phyloP scores from a whole-genome alignment of 1,139 yeast genomes.

The Geotrichum australiense region DNA sequence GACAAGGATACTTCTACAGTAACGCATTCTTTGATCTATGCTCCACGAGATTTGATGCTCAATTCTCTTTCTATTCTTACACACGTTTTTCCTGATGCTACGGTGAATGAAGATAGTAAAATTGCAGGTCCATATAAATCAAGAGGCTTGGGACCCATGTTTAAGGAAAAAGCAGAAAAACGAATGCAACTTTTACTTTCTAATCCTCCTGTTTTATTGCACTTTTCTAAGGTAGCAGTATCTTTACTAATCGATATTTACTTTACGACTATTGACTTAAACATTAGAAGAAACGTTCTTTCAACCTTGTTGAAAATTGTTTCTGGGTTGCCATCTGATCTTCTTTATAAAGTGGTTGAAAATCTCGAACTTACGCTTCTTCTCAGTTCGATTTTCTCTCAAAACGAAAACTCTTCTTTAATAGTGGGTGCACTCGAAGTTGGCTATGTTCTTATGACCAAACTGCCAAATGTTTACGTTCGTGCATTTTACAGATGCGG shows the following conservation, averaged over 20 bases:
- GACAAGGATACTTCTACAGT: constrained; percentile 36
- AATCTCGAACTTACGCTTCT: constrained; percentile 36
- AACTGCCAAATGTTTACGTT: constrained; percentile 42
- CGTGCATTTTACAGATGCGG: constrained; percentile 66
- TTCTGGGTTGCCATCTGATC: constrained; percentile 27
- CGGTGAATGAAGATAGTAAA: constrained; percentile 18
- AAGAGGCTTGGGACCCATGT: constrained; percentile 21
- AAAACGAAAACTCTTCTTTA: constrained; percentile 37
- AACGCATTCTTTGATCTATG: constrained; percentile 66
- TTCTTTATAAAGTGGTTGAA: constrained; percentile 24
- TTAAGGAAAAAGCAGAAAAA: constrained; percentile 16
- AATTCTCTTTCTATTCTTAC: constrained; percentile 53
- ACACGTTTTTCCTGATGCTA: constrained; percentile 40
- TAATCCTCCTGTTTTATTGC: constrained; percentile 23
- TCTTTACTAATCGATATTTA: constrained; percentile 63
- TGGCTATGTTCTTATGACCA: constrained; percentile 41
- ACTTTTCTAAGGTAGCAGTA: constrained; percentile 48
- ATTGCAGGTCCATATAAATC: constrained; percentile 31
- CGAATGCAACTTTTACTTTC: constrained; percentile 19
- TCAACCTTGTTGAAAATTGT: constrained; percentile 52
- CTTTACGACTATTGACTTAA: constrained; percentile 66
- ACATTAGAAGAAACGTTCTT: constrained; percentile 55
- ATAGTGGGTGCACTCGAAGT: constrained; percentile 50
- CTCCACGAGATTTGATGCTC: constrained; percentile 58
- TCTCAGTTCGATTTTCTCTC: constrained; percentile 66